Evolutionary conservation across 805 yeast species (phyloP).

Genomic region (Lachancea sp.): DNA sequence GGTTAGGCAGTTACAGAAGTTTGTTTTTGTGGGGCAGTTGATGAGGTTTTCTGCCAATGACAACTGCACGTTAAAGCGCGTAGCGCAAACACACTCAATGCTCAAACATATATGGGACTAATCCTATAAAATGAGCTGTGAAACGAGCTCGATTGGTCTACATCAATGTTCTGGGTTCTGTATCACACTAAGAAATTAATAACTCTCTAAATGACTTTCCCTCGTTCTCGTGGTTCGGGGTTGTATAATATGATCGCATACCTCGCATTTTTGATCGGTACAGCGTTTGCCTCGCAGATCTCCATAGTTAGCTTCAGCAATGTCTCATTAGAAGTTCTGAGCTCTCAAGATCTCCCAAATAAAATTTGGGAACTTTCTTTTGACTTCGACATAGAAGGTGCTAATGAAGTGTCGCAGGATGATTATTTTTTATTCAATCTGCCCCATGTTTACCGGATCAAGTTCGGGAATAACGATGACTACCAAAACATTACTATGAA

Average conservation of each 20-base stretch:
- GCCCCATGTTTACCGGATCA: slow-evolving; percentile 33
- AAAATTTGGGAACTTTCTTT: slow-evolving; percentile 33
- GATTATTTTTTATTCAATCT: slow-evolving; percentile 27
- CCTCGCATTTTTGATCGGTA: not conserved
- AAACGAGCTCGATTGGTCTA: not conserved
- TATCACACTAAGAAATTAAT: too few relatives aligned
- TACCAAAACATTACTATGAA: slow-evolving; percentile 17
- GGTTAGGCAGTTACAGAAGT: not conserved
- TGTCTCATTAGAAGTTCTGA: slow-evolving; percentile 4
- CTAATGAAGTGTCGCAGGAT: slow-evolving; percentile 18
- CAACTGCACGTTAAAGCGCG: too few relatives aligned
- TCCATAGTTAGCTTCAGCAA: not conserved
- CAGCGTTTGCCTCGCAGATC: slow-evolving; percentile 1
- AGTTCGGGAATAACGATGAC: slow-evolving; percentile 23
- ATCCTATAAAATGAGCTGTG: slow-evolving; percentile 2
- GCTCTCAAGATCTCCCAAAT: slow-evolving; percentile 21
- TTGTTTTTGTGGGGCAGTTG: not conserved
- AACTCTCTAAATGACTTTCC: not conserved
- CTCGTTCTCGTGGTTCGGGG: not conserved
- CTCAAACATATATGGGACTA: not conserved
- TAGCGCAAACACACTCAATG: not conserved
- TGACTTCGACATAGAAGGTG: slow-evolving; percentile 21
- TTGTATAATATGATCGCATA: not conserved
- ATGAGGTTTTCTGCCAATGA: not conserved
- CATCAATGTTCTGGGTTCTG: too few relatives aligned